Base-by-base conservation (phyloP, 164 flowering plant species). In the Litsea cubeba region DNA sequence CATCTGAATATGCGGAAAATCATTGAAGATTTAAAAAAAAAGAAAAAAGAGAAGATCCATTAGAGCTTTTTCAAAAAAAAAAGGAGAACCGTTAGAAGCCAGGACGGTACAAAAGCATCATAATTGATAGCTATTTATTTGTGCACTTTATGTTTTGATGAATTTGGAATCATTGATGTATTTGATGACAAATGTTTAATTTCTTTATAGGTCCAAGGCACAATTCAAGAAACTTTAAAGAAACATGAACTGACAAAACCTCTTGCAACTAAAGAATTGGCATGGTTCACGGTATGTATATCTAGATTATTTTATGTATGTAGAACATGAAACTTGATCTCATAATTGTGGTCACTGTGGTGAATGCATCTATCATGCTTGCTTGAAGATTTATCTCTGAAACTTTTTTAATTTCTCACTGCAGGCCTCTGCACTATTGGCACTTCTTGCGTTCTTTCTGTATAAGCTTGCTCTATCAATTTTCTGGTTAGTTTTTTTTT, bases 351-450 rank as follows among this genome's bases (percentile, higher is more conserved):
- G n/a, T 15, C 40, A 20, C 11, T 23, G 35, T 1, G 12, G 49
- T 62, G 58, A 6, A n/a, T 8, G 11, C 23, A 62, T 23, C 10
- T 35, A 5, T 49, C 20, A 1, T 4, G 26, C 15, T 15, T 50
- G 73, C 23, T 17, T 32, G 25, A 25, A 30, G 11, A 20, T 51
- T 26, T 69, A 18, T 72, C 32, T 35, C 69, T 72, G 40, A 70
- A 30, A 20, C 32, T 70, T 1, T 14, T 2, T 28, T 17, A 23
- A 62, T 62, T 6, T 12, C 62, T 70, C 76, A 15, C 26, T 83
- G 76, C 66, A 94, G 98, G 97, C 98, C 46, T 91, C 97, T 78
- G 93, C 91, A 50, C 69, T 89, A 50, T 79, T 94, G 86, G 97
- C 91, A 51, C 74, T 91, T n/a, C 94, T 95, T 1, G 74, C 89